Evolutionary conservation across 441 rosid genomes (phyloP).

Genomic region (Croton setiger): DNA sequence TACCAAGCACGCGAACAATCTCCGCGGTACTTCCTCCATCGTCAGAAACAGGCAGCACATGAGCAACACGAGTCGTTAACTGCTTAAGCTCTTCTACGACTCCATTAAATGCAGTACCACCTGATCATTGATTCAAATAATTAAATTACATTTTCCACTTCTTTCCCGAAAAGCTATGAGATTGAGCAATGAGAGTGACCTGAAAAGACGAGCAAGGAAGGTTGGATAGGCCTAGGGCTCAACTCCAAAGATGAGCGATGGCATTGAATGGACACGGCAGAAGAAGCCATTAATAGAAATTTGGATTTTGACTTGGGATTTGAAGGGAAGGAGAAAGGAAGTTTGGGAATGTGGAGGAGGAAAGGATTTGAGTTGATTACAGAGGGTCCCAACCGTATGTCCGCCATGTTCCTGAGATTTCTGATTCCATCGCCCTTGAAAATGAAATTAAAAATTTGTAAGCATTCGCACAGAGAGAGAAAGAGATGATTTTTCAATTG

Average conservation of each 20-base stretch:
- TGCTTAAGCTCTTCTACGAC: slow-evolving; percentile 92
- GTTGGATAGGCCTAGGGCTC: slow-evolving; percentile 40
- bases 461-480: too few relatives aligned
- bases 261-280: slow-evolving; percentile 20
- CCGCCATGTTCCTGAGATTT: slow-evolving; percentile 53
- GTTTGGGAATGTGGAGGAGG: slow-evolving; percentile 8
- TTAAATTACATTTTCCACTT: not conserved
- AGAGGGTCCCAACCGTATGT: slow-evolving; percentile 36
- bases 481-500: too few relatives aligned
- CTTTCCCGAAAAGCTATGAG: not conserved
- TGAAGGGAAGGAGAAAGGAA: slow-evolving; percentile 10
- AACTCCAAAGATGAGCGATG: slow-evolving; percentile 20
- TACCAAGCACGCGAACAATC: slow-evolving; percentile 94
- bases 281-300: slow-evolving; percentile 31
- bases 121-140: slow-evolving; percentile 21
- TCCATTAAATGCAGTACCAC: slow-evolving; percentile 94
- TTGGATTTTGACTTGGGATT: slow-evolving; percentile 11
- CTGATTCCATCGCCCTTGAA: not conserved
- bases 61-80: slow-evolving; percentile 79
- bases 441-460: too few relatives aligned
- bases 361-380: slow-evolving; percentile 13
- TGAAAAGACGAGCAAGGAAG: slow-evolving; percentile 88
- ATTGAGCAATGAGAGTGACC: slow-evolving; percentile 21
- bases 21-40: slow-evolving; percentile 98
- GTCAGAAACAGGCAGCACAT: slow-evolving; percentile 94